Evolutionary conservation across 345 rosid species (phyloP), one percentile per base, ranked within the genome.

Genomic region (Salix suchowensis): DNA sequence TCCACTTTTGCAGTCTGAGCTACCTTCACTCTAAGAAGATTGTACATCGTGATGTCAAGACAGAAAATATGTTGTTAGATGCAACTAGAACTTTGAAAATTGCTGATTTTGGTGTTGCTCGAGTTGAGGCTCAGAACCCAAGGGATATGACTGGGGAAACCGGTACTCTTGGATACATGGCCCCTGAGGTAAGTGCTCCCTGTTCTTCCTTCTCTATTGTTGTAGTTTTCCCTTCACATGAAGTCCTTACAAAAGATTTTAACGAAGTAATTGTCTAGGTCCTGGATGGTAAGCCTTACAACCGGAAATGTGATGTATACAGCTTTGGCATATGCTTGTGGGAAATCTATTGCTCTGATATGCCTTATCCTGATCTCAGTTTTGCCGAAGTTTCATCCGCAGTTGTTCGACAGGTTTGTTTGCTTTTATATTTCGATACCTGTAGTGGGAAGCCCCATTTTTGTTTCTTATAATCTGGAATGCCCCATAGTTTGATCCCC

Each of bases 121-220:
- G 84, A 54, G 81, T 81, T 74, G 84, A 81, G 66, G 84, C 84
- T n/a, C 84, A 77, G 67, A 81, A 81, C 34, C 84, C 84, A 9
- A 73, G 81, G 75, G 84, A 81, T 16, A 81, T 81, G 84, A 81
- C 84, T 4, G 84, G 84, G 71, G 84, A 81, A 81, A 81, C 84
- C 15, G 84, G 84, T 71, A 81, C 84, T n/a, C n/a, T 81, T 30
- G 84, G 81, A 28, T 81, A 81, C 73, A 81, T 81, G 81, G 84
- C 84, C 30, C 79, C 81, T 23, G 84, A 81, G 84, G 84, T 81
- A 74, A 19, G 16, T n/a, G 60, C 4, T 42, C 28, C 69, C n/a
- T 74, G 68, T 42, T 39, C 60, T 52, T 72, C 13, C 40, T 24
- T 7, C 24, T n/a, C 70, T 42, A 19, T 10, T 74, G 23, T 18